phyloP scores from a whole-genome alignment of 192 early-diverging fungal genomes.

The Backusella sp. region DNA sequence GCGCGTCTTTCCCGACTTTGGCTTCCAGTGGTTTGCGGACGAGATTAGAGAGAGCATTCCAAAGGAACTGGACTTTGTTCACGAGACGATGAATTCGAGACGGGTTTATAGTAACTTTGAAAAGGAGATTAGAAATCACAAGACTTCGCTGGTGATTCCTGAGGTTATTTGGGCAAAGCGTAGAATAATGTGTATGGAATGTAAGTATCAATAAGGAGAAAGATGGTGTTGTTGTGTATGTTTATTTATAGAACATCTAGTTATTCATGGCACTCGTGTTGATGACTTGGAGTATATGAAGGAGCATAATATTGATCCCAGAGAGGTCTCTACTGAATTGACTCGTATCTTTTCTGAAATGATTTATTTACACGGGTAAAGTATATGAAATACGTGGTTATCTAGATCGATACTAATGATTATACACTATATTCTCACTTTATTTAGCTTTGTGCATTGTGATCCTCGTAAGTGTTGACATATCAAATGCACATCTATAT shows the following conservation, averaged over 20 bases:
- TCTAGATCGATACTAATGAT: too few relatives aligned
- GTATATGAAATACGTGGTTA: not conserved
- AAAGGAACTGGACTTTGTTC: constrained; percentile 81
- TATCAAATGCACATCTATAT: too few relatives aligned
- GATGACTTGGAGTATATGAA: constrained; percentile 74
- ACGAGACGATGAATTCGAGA: constrained; percentile 77
- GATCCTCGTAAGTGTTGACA: constrained; percentile 66
- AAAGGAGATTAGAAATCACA: constrained; percentile 25
- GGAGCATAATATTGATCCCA: constrained; percentile 70
- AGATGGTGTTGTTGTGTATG: not conserved
- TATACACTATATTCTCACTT: too few relatives aligned
- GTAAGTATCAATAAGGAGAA: constrained; percentile 30
- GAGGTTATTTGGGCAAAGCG: constrained; percentile 71
- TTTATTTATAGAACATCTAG: constrained; percentile 4
- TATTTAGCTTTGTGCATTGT: constrained; percentile 71
- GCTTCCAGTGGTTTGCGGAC: constrained; percentile 86
- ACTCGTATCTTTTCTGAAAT: constrained; percentile 81
- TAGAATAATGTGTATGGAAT: constrained; percentile 89
- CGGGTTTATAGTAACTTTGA: constrained; percentile 64
- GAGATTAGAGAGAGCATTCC: constrained; percentile 86
- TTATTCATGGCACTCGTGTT: constrained; percentile 66
- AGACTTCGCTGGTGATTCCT: constrained; percentile 69
- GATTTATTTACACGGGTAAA: constrained; percentile 79
- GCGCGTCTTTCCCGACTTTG: constrained; percentile 84
- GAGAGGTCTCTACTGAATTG: constrained; percentile 73